phyloP scores from a whole-genome alignment of 2,329 filamentous ascomycete genomes.

The Podosphaera xanthii region DNA sequence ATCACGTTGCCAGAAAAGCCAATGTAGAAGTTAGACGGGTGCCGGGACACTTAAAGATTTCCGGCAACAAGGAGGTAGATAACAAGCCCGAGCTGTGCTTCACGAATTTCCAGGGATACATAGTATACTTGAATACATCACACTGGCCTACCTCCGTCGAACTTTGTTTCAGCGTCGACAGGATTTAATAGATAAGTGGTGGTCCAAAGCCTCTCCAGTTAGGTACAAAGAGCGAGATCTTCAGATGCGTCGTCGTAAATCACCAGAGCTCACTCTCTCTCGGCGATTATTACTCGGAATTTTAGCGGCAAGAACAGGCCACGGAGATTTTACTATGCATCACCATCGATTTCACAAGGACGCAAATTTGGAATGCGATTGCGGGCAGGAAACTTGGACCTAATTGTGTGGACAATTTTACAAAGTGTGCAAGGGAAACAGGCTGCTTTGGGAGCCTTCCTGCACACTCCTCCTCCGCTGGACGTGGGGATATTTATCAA shows the following conservation, averaged over 20 bases:
- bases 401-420: not conserved
- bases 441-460: not conserved
- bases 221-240: not conserved
- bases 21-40: not conserved
- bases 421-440: not conserved
- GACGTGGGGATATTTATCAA: not conserved
- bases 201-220: too few species aligned
- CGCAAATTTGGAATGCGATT: not conserved
- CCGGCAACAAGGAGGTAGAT: not conserved
- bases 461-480: not conserved
- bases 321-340: not conserved
- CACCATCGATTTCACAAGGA: not conserved
- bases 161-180: too few species aligned
- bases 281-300: not conserved
- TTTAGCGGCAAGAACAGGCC: not conserved
- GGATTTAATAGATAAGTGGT: too few species aligned
- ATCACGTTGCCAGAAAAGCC: not conserved
- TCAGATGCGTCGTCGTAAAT: not conserved
- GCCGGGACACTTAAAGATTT: not conserved
- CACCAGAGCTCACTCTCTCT: not conserved
- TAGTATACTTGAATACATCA: too few species aligned
- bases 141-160: too few species aligned
- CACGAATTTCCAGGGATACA: too few species aligned
- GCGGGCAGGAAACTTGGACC: not conserved
- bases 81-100: too few species aligned